Evolutionary conservation across 768 basidiomycete genomes (phyloP).

Genomic region (Pulveroboletus sp.): DNA sequence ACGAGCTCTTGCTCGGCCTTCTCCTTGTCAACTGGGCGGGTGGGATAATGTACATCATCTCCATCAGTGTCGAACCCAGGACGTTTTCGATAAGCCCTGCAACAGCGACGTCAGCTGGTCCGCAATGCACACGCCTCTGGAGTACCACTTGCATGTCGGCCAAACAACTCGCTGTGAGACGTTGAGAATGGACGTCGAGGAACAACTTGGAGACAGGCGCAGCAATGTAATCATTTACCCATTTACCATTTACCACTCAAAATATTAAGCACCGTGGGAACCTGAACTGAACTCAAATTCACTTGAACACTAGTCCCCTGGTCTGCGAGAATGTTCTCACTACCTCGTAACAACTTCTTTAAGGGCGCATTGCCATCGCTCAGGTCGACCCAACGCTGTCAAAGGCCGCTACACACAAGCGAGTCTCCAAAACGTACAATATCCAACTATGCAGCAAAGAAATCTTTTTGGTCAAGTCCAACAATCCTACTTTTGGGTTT

Average conservation of each 20-base stretch:
- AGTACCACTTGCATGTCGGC: slow-evolving; percentile 25
- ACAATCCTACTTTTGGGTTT: slow-evolving; percentile 73
- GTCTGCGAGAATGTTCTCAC: slow-evolving; percentile 15
- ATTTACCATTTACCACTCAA: not conserved
- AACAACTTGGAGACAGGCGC: slow-evolving; percentile 4
- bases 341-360: slow-evolving; percentile 10
- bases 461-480: slow-evolving; percentile 60
- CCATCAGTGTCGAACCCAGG: slow-evolving; percentile 59
- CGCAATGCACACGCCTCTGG: not conserved
- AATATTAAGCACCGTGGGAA: slow-evolving; percentile 20
- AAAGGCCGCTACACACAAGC: slow-evolving; percentile 12
- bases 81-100: slow-evolving; percentile 33
- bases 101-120: slow-evolving; percentile 6
- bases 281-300: not conserved
- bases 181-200: slow-evolving; percentile 1
- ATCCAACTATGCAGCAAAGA: slow-evolving; percentile 53
- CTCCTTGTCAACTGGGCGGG: slow-evolving; percentile 96
- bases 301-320: not conserved
- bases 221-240: slow-evolving; percentile 5
- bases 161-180: slow-evolving; percentile 1
- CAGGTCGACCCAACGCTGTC: slow-evolving; percentile 8
- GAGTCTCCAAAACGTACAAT: slow-evolving; percentile 21
- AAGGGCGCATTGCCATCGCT: slow-evolving; percentile 4
- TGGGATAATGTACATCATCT: slow-evolving; percentile 88
- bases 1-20: slow-evolving; percentile 94